Percentiles rank a stretch among this genome's conserved stretches.
phyloP scores from a whole-genome alignment of 2,329 filamentous ascomycete genomes.

The Celoporthe dispersa region DNA sequence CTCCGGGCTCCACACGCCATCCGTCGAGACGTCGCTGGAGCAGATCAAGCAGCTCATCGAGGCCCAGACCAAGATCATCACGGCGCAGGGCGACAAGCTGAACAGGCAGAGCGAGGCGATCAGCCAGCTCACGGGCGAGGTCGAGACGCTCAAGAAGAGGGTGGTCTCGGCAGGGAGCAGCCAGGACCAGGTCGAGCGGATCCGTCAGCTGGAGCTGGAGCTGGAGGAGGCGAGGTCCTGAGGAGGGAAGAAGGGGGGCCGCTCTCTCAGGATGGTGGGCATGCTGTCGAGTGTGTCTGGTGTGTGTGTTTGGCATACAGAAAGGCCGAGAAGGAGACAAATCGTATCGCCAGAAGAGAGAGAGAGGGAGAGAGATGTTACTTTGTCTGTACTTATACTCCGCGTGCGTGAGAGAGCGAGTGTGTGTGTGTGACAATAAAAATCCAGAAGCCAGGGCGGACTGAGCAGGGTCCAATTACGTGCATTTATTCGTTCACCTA shows the following conservation, averaged over 20 bases:
- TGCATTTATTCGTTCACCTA: not conserved
- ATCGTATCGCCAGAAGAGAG: not conserved
- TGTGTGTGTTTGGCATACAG: not conserved
- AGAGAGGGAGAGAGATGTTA: not conserved
- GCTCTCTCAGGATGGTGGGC: not conserved
- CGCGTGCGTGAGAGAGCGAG: not conserved
- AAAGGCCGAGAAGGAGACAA: not conserved
- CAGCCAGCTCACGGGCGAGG: conserved; percentile 68
- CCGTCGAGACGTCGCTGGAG: conserved; percentile 68
- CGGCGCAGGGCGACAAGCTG: conserved; percentile 72
- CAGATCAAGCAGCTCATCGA: conserved; percentile 80
- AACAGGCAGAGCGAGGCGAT: conserved; percentile 74
- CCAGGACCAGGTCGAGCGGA: conserved; percentile 69
- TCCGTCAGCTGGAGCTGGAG: conserved; percentile 69
- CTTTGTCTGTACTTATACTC: not conserved
- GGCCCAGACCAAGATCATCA: conserved; percentile 77
- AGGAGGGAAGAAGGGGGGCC: not conserved
- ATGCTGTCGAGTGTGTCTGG: not conserved
- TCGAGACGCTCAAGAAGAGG: conserved; percentile 81
- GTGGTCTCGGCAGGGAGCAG: conserved; percentile 56
- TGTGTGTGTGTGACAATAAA: not conserved
- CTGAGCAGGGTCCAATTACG: not conserved
- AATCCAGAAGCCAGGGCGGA: not conserved
- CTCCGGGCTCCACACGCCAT: conserved; percentile 47
- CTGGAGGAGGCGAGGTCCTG: conserved; percentile 66